Conservation (phyloP, 2,329 filamentous ascomycete genomes). For the Colletotrichum tabaci region DNA sequence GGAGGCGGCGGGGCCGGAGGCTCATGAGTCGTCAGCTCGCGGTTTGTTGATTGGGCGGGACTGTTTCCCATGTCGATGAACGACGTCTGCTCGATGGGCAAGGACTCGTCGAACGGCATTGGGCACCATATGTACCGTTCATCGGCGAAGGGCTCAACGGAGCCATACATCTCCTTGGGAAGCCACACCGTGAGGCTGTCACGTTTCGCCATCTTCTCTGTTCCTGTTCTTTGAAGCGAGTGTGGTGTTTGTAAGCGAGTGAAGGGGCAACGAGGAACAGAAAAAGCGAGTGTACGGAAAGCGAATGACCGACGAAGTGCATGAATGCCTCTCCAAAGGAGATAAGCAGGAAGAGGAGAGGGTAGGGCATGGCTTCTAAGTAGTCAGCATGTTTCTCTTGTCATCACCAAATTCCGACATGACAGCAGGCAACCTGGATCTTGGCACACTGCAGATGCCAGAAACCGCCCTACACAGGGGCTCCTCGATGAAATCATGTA, state of each 20-base stretch:
- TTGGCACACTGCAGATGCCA: conserved; percentile 8
- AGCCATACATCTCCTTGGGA: conserved; percentile 38
- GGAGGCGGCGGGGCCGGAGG: not conserved
- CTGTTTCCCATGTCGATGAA: conserved; percentile 31
- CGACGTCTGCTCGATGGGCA: conserved; percentile 36
- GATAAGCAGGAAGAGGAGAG: not conserved
- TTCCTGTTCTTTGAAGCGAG: conserved; percentile 3
- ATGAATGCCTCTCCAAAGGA: not conserved
- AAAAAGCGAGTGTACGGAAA: conserved; percentile 7
- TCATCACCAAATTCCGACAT: conserved; percentile 1
- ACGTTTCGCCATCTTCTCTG: conserved; percentile 8
- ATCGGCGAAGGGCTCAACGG: conserved; percentile 36
- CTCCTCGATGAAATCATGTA: conserved; percentile 39
- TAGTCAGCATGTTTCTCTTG: not conserved
- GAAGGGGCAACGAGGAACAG: not conserved
- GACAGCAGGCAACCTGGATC: conserved; percentile 1
- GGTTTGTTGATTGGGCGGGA: not conserved
- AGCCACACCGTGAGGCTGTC: conserved; percentile 37
- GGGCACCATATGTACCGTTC: conserved; percentile 34
- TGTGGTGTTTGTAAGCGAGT: not conserved
- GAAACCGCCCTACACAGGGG: not conserved
- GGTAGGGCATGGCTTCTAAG: conserved; percentile 1
- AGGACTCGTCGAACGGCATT: conserved; percentile 35
- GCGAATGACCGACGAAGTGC: no score
- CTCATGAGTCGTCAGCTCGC: not conserved